Evolutionary conservation across 1,139 yeast species (phyloP), one percentile per base, ranked within the genome.

Genomic region (Saccharomyces hybrid): DNA sequence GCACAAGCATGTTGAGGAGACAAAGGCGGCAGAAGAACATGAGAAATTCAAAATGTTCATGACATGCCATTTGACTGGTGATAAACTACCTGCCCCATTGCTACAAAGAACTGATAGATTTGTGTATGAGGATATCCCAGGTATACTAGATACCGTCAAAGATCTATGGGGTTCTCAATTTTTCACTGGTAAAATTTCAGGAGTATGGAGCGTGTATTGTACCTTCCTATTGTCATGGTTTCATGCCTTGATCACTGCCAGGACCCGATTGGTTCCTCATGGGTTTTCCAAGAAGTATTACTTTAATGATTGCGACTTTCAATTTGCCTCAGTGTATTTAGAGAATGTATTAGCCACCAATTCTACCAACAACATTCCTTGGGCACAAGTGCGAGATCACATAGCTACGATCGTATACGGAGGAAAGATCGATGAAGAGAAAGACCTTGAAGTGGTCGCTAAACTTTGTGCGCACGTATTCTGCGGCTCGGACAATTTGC

Each of bases 291-390:
- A 79, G 61, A 64, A 62, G 6, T 86, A 87, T 64, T 95, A 86
- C 57, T 79, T 89, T 62, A 86, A 82, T 64, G 89, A 87, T 57
- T 72, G 84, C n/a, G 97, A 90, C 66, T 79, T 85, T 57, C 73
- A 74, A n/a, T 75, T 81, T 41, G 78, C 68, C 62, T 80, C 48
- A 62, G 63, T 5, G 63, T 57, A 38, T 48, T 52, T 52, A 29
- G 54, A 49, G 11, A 49, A 5, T 8, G 8, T 57, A 8, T 50
- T 66, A 9, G 58, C 68, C 16, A 59, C 68, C 1, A 19, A 14
- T 16, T 9, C 34, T 13, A 16, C 61, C 62, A 1, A 25, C 55
- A 38, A 38, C 0, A 71, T 84, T 50, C 85, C 88, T 2, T 87
- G 90, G 88, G 69, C 72, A 2, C 77, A 79, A 25, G 65, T 88